Percentiles rank a stretch among this genome's conserved stretches.
Evolutionary conservation across 306 rosid genomes (phyloP).

Genomic region (Ammopiptanthus mongolicus): DNA sequence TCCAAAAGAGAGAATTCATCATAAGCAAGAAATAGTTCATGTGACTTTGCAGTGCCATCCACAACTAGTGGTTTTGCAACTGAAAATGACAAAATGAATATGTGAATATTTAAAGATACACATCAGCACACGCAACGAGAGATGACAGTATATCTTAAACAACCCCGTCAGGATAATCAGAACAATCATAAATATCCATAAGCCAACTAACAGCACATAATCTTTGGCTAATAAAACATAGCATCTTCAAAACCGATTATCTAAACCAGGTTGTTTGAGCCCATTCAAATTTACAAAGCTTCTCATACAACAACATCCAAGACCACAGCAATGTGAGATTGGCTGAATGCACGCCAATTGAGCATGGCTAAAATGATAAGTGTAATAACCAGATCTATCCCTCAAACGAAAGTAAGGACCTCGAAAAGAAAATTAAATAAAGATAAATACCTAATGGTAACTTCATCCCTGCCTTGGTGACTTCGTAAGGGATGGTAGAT

Average conservation of each 20-base stretch:
- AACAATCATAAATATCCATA: not conserved
- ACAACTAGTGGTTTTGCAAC: constrained; percentile 55
- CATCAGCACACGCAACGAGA: not conserved
- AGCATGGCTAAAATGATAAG: not conserved
- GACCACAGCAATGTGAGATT: not conserved
- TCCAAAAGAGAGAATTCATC: constrained; percentile 47
- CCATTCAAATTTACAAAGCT: not conserved
- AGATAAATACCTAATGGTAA: constrained; percentile 23
- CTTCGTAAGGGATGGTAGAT: constrained; percentile 22
- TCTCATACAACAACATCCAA: not conserved
- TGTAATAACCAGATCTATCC: not conserved
- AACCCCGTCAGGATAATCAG: not conserved
- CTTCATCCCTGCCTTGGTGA: constrained; percentile 23
- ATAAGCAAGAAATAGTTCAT: constrained; percentile 47
- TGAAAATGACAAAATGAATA: constrained; percentile 20
- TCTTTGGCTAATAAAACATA: not conserved
- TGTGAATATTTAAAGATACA: constrained; percentile 8
- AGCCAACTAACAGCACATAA: not conserved
- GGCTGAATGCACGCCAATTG: not conserved
- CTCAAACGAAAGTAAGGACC: not conserved
- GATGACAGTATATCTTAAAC: not conserved
- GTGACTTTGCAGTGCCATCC: constrained; percentile 53
- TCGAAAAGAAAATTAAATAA: not conserved
- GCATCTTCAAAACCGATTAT: not conserved
- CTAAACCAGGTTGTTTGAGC: not conserved